These are phyloP conservation scores for Cordyceps tenuipes DNA, from an alignment of 2,329 filamentous ascomycete species.

Conservation along the genomic window DNA sequence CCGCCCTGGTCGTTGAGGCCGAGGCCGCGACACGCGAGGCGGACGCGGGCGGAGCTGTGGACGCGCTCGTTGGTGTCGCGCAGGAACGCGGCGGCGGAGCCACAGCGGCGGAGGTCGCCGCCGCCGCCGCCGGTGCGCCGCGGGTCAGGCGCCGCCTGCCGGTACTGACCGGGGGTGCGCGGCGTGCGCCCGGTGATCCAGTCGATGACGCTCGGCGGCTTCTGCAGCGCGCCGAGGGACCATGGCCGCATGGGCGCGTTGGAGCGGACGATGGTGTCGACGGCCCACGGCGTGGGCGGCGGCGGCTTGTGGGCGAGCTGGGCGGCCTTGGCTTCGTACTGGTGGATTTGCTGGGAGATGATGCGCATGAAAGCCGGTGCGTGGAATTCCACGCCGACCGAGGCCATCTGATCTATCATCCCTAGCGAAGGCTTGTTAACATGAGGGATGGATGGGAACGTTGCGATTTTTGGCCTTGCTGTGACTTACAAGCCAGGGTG, in stretches of 20 bases:
- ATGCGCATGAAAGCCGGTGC: constrained; percentile 32
- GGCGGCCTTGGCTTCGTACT: constrained; percentile 22
- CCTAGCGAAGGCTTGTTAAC: constrained; percentile 23
- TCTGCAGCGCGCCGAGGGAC: constrained; percentile 38
- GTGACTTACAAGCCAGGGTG: constrained; percentile 30
- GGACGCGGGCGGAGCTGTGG: constrained; percentile 46
- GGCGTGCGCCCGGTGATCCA: constrained; percentile 33
- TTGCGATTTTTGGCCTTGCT: not conserved
- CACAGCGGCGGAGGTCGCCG: too few species aligned
- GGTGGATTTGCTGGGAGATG: constrained; percentile 25
- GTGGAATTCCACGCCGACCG: constrained; percentile 43
- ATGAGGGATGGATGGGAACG: not conserved
- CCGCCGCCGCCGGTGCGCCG: constrained; percentile 29
- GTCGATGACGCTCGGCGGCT: constrained; percentile 33
- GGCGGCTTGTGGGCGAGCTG: not conserved
- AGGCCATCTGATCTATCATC: constrained; percentile 50
- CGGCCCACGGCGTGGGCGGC: constrained; percentile 31
- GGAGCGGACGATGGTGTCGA: constrained; percentile 37
- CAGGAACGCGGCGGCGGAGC: constrained; percentile 36
- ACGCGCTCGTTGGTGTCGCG: constrained; percentile 47
- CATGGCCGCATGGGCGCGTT: constrained; percentile 41
- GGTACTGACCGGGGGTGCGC: constrained; percentile 41
- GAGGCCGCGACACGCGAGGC: constrained; percentile 41
- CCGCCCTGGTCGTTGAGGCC: constrained; percentile 38
- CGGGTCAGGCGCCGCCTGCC: constrained; percentile 35